These are phyloP conservation scores for Mallotus nudiflorus DNA, from an alignment of 345 rosid species.

Conservation along the genomic window DNA sequence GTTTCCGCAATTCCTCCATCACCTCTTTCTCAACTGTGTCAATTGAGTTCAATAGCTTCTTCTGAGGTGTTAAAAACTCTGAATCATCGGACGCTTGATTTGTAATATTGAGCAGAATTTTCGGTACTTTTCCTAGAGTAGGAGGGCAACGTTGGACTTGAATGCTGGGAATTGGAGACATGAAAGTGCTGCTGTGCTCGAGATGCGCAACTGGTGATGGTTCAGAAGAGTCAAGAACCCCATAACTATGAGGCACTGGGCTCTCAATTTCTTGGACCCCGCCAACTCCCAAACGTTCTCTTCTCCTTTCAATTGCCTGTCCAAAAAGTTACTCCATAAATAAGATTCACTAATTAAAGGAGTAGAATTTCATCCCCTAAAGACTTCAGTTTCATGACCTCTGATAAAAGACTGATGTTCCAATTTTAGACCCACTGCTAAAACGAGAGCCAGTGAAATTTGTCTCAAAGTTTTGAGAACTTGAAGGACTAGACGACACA, in stretches of 20 bases:
- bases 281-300: slow-evolving; percentile 51
- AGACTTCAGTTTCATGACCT: not conserved
- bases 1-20: slow-evolving; percentile 61
- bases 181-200: slow-evolving; percentile 33
- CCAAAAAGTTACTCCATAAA: not conserved
- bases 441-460: no score
- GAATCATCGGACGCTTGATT: slow-evolving; percentile 43
- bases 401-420: not conserved
- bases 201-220: slow-evolving; percentile 35
- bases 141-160: slow-evolving; percentile 42
- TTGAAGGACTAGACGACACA: not conserved
- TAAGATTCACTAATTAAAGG: not conserved
- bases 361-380: not conserved
- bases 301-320: slow-evolving; percentile 78
- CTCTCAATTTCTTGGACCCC: slow-evolving; percentile 50
- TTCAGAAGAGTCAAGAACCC: slow-evolving; percentile 38
- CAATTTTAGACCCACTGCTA: no score
- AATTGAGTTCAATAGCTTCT: slow-evolving; percentile 73
- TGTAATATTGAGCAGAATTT: slow-evolving; percentile 52
- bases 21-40: slow-evolving; percentile 78
- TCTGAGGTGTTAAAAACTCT: slow-evolving; percentile 82
- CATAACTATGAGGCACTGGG: slow-evolving; percentile 34
- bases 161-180: slow-evolving; percentile 49
- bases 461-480: not conserved
- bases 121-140: slow-evolving; percentile 50